Evolutionary conservation across 108 stramenopile genomes (phyloP).

Genomic region (Nitzschia inconspicua): DNA sequence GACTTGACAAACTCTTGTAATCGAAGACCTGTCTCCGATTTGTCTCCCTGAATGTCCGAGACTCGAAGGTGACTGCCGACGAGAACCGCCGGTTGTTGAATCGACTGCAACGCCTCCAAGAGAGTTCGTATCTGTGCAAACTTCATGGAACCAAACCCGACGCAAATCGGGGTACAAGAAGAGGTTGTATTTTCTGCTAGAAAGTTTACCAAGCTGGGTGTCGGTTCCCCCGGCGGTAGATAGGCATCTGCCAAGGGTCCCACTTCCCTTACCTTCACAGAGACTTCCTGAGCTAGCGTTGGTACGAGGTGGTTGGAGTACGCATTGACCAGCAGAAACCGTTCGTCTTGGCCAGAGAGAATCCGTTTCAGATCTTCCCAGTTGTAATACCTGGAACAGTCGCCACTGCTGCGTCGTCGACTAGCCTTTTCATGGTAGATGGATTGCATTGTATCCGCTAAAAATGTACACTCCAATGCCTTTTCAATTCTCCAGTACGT

Average conservation of each 20-base stretch:
- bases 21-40: neutral
- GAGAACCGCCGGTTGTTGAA: neutral
- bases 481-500: constrained; percentile 21
- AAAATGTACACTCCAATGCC: constrained; percentile 11
- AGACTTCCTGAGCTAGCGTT: neutral
- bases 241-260: constrained; percentile 23
- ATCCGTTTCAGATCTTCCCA: constrained; percentile 13
- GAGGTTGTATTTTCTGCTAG: neutral
- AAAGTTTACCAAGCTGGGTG: neutral
- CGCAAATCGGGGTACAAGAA: constrained; percentile 31
- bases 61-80: too few relatives aligned
- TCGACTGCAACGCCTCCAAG: constrained; percentile 10
- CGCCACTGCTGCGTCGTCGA: too few relatives aligned
- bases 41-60: neutral
- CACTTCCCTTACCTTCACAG: constrained; percentile 11
- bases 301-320: constrained; percentile 24
- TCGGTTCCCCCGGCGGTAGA: neutral
- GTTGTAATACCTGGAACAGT: too few relatives aligned
- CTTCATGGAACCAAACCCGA: constrained; percentile 35
- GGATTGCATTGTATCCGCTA: neutral
- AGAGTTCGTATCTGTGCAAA: neutral
- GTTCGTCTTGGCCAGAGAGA: constrained; percentile 2
- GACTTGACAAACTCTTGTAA: neutral
- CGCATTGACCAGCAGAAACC: constrained; percentile 15
- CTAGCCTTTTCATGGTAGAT: neutral